Percentiles rank a stretch among this genome's conserved stretches.
These are phyloP conservation scores for Diaporthe sp. DNA, from an alignment of 2,329 filamentous ascomycete genomes.

Conservation along the genomic window DNA sequence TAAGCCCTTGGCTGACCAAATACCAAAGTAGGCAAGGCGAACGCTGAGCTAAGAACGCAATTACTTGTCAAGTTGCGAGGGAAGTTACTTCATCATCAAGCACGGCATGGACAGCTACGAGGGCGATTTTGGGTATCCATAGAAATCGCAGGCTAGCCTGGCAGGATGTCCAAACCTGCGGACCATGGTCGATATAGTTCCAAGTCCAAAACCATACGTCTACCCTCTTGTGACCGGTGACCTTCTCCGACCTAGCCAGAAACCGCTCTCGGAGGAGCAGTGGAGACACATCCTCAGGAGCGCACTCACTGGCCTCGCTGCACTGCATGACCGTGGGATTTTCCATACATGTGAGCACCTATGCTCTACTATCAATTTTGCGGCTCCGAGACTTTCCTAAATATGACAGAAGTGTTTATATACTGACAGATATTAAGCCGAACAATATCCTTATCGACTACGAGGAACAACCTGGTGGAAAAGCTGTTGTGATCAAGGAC, in stretches of 20 bases:
- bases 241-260: slow-evolving; percentile 35
- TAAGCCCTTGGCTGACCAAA: no score
- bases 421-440: slow-evolving; percentile 52
- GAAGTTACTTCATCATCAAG: no score
- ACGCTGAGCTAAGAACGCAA: no score
- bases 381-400: neutral
- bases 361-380: neutral
- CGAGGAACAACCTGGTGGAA: slow-evolving; percentile 41
- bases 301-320: slow-evolving; percentile 47
- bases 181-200: slow-evolving; percentile 45
- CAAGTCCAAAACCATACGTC: slow-evolving; percentile 39
- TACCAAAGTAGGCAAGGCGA: no score
- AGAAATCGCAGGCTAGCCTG: slow-evolving; percentile 47
- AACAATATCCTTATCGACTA: slow-evolving; percentile 54
- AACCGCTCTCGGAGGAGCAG: slow-evolving; percentile 3
- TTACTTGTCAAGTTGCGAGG: no score
- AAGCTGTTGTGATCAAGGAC: slow-evolving; percentile 43
- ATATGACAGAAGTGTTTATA: neutral
- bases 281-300: slow-evolving; percentile 36
- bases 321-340: slow-evolving; percentile 52
- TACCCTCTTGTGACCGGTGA: slow-evolving; percentile 38
- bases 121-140: slow-evolving; percentile 51
- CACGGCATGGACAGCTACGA: neutral
- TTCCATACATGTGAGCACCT: slow-evolving; percentile 49
- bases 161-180: slow-evolving; percentile 48